Evolutionary conservation across 1,139 yeast genomes (phyloP).

Genomic region (Suhomyces wounanorum): DNA sequence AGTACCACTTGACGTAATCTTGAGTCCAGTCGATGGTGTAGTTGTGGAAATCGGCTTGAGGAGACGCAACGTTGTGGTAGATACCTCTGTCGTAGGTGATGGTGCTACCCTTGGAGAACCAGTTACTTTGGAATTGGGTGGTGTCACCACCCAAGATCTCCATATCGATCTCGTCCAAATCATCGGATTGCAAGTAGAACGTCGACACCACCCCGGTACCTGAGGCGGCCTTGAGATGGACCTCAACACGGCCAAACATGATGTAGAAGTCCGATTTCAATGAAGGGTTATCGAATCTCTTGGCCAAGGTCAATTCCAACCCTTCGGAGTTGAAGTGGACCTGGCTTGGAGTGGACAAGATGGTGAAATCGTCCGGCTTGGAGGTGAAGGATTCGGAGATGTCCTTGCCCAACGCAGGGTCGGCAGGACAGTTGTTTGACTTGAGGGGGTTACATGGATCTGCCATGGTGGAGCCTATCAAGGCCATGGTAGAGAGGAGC

Average conservation of each 20-base stretch:
- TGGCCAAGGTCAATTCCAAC: slow-evolving; percentile 54
- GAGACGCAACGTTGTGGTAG: slow-evolving; percentile 57
- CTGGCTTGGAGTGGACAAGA: slow-evolving; percentile 26
- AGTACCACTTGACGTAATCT: slow-evolving; percentile 41
- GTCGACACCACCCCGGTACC: slow-evolving; percentile 81
- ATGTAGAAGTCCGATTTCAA: slow-evolving; percentile 74
- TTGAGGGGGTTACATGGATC: slow-evolving; percentile 38
- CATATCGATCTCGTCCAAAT: slow-evolving; percentile 81
- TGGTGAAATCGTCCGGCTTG: slow-evolving; percentile 40
- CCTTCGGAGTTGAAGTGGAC: slow-evolving; percentile 45
- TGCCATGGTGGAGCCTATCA: slow-evolving; percentile 3
- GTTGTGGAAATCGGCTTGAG: slow-evolving; percentile 45
- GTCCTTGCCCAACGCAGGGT: slow-evolving; percentile 59
- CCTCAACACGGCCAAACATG: slow-evolving; percentile 85
- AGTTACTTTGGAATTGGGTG: slow-evolving; percentile 76
- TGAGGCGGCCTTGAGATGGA: slow-evolving; percentile 65
- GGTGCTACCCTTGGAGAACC: slow-evolving; percentile 77
- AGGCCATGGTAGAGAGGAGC: slow-evolving; percentile 4
- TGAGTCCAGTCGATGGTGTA: slow-evolving; percentile 41
- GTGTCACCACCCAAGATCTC: slow-evolving; percentile 83
- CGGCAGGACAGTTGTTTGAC: slow-evolving; percentile 36
- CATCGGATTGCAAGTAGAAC: slow-evolving; percentile 81
- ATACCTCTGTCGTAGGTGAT: slow-evolving; percentile 77
- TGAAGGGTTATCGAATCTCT: slow-evolving; percentile 75
- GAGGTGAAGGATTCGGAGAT: slow-evolving; percentile 50